These are phyloP conservation scores for Hanseniaspora thailandica DNA, from an alignment of 805 yeast genomes.

Conservation along the genomic window DNA sequence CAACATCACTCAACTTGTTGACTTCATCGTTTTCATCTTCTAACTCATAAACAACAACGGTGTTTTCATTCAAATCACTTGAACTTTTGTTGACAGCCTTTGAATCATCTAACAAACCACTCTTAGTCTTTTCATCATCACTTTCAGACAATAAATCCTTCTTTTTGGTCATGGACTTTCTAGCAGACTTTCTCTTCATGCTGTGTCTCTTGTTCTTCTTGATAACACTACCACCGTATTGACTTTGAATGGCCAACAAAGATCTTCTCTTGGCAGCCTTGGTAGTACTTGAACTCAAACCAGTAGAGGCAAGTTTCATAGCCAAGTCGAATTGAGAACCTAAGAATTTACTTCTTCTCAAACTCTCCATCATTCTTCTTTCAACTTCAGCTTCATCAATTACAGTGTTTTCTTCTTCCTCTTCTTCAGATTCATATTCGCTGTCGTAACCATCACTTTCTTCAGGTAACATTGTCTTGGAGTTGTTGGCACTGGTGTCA, in stretches of 20 bases:
- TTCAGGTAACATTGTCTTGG: constrained; percentile 17
- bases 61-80: background rate
- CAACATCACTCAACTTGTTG: constrained; percentile 47
- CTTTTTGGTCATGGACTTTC: background rate
- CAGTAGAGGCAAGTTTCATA: constrained; percentile 12
- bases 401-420: constrained; percentile 19
- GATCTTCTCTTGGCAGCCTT: constrained; percentile 14
- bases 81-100: background rate
- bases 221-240: constrained; percentile 24
- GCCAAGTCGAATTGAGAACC: constrained; percentile 27
- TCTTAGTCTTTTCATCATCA: background rate
- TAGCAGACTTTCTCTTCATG: constrained; percentile 10
- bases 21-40: constrained; percentile 28
- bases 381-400: constrained; percentile 19
- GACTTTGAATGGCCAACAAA: constrained; percentile 26
- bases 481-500: constrained; percentile 8
- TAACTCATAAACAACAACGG: background rate
- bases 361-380: constrained; percentile 31
- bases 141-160: background rate
- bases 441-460: constrained; percentile 6
- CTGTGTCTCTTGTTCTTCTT: constrained; percentile 16
- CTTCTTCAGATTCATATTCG: constrained; percentile 22
- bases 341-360: constrained; percentile 35
- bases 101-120: constrained; percentile 9
- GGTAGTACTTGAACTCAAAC: background rate